Evolutionary conservation across 202 grass and related monocot species (phyloP).

Genomic region (Digitaria exilis): DNA sequence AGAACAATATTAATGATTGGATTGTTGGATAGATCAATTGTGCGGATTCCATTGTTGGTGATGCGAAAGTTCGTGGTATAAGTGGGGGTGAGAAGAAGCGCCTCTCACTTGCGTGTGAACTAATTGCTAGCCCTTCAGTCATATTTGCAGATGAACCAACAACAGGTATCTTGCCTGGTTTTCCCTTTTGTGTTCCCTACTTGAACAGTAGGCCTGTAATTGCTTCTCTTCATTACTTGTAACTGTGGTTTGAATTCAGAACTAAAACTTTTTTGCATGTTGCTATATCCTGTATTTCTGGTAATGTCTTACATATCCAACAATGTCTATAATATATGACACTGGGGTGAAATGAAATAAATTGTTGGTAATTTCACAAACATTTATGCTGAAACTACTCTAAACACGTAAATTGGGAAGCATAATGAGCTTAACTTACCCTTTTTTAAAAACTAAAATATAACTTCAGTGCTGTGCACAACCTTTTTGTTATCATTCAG

Average conservation of each 20-base stretch:
- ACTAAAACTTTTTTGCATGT: background rate
- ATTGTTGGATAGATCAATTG: constrained; percentile 64
- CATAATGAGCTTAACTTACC: background rate
- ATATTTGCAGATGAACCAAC: constrained; percentile 95
- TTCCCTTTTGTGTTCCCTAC: background rate
- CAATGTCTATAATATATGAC: background rate
- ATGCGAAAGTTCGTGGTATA: constrained; percentile 92
- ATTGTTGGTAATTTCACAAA: background rate
- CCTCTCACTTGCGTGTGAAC: constrained; percentile 84
- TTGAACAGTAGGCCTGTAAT: background rate
- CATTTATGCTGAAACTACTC: background rate
- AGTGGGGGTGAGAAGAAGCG: constrained; percentile 98
- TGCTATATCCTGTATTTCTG: background rate
- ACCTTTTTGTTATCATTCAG: background rate
- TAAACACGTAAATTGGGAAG: background rate
- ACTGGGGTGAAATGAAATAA: background rate
- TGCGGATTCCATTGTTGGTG: constrained; percentile 88
- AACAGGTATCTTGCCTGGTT: constrained; percentile 57
- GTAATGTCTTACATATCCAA: background rate
- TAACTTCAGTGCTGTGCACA: background rate
- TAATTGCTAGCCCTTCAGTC: constrained; percentile 94
- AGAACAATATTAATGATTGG: background rate
- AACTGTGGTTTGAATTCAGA: background rate
- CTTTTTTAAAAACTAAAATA: background rate
- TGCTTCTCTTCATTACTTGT: constrained; percentile 8